Evolutionary conservation across 2,329 filamentous ascomycete genomes (phyloP).

Genomic region (Juglanconis juglandina): DNA sequence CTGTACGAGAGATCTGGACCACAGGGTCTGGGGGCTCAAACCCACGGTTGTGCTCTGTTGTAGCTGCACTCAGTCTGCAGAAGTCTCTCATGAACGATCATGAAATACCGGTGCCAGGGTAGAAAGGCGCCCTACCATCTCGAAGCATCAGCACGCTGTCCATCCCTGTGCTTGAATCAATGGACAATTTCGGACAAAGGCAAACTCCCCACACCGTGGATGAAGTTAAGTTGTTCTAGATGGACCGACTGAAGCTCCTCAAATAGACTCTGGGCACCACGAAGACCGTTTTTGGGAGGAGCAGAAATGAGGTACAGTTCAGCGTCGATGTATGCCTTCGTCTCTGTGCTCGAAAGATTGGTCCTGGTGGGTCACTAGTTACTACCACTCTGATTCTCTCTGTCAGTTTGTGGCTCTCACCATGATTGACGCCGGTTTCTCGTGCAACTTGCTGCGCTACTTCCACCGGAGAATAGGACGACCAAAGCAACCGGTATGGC

Average conservation of each 20-base stretch:
- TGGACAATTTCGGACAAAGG: background rate
- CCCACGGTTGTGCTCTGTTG: slow-evolving; percentile 20
- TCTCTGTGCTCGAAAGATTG: slow-evolving; percentile 20
- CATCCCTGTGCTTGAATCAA: too few relatives aligned
- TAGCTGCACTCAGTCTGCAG: slow-evolving; percentile 30
- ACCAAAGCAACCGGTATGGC: background rate
- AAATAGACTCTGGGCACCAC: background rate
- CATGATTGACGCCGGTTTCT: background rate
- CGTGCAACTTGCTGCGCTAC: background rate
- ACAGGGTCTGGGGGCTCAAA: background rate
- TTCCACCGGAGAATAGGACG: background rate
- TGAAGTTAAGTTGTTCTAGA: background rate
- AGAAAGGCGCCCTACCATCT: slow-evolving; percentile 26
- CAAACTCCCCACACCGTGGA: background rate
- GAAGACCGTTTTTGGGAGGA: slow-evolving; percentile 19
- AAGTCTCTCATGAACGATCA: slow-evolving; percentile 29
- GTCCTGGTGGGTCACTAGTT: background rate
- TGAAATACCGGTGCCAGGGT: slow-evolving; percentile 33
- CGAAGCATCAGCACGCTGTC: background rate
- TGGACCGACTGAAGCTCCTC: background rate
- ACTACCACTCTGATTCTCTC: background rate
- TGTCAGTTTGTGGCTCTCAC: background rate
- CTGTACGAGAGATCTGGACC: background rate
- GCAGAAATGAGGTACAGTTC: slow-evolving; percentile 29
- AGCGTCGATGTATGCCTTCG: slow-evolving; percentile 27